Conservation (phyloP, 352 stramenopile genomes). For the Phytophthora parvispora region DNA sequence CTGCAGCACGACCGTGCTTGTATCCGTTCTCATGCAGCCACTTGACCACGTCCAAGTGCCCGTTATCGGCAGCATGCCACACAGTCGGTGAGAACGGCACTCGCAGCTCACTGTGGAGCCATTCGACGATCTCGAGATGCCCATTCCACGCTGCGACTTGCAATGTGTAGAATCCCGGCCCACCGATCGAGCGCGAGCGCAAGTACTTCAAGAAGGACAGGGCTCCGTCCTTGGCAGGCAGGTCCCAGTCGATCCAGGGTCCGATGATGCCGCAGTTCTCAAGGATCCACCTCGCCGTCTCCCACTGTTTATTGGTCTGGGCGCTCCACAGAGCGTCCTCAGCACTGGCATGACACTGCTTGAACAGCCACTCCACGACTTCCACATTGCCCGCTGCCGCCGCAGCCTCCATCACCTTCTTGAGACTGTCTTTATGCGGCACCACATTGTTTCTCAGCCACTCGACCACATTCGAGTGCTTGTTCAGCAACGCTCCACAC, state of each 20-base stretch:
- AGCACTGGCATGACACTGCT: slow-evolving; percentile 16
- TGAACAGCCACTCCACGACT: slow-evolving; percentile 40
- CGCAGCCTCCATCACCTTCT: slow-evolving; percentile 50
- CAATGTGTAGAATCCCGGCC: slow-evolving; percentile 59
- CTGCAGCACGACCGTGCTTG: slow-evolving; percentile 37
- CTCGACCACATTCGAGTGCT: slow-evolving; percentile 21
- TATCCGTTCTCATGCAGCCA: slow-evolving; percentile 44
- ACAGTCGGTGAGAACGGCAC: slow-evolving; percentile 30
- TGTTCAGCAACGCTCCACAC: slow-evolving; percentile 39
- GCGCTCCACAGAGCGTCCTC: slow-evolving; percentile 35
- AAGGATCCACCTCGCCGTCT: slow-evolving; percentile 25
- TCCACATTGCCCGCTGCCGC: slow-evolving; percentile 35
- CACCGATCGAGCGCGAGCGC: slow-evolving; percentile 45
- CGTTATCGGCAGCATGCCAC: slow-evolving; percentile 37
- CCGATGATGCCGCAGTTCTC: slow-evolving; percentile 37
- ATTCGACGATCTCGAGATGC: slow-evolving; percentile 40
- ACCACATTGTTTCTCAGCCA: slow-evolving; percentile 36
- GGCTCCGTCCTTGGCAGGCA: slow-evolving; percentile 56
- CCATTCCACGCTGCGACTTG: slow-evolving; percentile 64
- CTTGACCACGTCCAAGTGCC: slow-evolving; percentile 39
- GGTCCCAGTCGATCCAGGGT: slow-evolving; percentile 51
- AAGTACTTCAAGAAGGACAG: slow-evolving; percentile 61
- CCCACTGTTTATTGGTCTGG: slow-evolving; percentile 34
- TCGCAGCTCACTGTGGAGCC: slow-evolving; percentile 40
- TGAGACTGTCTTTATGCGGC: slow-evolving; percentile 31